phyloP scores from a whole-genome alignment of 179 eudicot species.

The Kewa caespitosa region DNA sequence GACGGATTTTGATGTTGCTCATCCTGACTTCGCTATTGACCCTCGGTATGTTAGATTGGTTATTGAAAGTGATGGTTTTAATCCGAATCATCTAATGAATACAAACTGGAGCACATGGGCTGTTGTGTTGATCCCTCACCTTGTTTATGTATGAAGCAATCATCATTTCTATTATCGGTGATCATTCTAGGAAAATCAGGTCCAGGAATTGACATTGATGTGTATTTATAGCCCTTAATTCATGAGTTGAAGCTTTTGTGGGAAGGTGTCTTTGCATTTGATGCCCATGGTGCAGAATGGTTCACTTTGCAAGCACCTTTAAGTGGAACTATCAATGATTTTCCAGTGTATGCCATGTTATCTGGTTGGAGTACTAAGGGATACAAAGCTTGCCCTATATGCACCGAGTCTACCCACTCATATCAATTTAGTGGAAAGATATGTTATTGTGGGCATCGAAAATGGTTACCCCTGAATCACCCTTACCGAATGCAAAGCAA shows the following conservation, averaged over 20 bases:
- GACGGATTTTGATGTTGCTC: background rate
- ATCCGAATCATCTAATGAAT: slow-evolving; percentile 16
- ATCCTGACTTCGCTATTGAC: background rate
- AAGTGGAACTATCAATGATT: slow-evolving; percentile 13
- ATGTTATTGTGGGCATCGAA: slow-evolving; percentile 4
- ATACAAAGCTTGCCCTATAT: slow-evolving; percentile 1
- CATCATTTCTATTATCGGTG: slow-evolving; percentile 2
- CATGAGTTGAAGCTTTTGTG: slow-evolving; percentile 14
- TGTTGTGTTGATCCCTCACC: slow-evolving; percentile 10
- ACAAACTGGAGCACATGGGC: slow-evolving; percentile 3
- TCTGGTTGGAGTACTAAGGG: slow-evolving; percentile 15
- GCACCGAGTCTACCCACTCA: background rate
- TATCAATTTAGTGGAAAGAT: slow-evolving; percentile 2
- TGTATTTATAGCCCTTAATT: background rate
- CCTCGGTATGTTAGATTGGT: slow-evolving; percentile 7
- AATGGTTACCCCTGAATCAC: background rate
- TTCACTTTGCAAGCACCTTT: slow-evolving; percentile 11
- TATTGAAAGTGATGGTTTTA: slow-evolving; percentile 15
- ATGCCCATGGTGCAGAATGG: background rate
- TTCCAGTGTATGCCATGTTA: slow-evolving; percentile 19
- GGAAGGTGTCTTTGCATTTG: slow-evolving; percentile 6
- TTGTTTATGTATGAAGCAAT: slow-evolving; percentile 10
- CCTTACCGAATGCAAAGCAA: background rate
- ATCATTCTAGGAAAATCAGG: slow-evolving; percentile 1
- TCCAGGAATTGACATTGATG: slow-evolving; percentile 3